Evolutionary conservation across 306 rosid genomes (phyloP), one percentile per base, ranked within the genome.

Genomic region (Corylus heterophylla): DNA sequence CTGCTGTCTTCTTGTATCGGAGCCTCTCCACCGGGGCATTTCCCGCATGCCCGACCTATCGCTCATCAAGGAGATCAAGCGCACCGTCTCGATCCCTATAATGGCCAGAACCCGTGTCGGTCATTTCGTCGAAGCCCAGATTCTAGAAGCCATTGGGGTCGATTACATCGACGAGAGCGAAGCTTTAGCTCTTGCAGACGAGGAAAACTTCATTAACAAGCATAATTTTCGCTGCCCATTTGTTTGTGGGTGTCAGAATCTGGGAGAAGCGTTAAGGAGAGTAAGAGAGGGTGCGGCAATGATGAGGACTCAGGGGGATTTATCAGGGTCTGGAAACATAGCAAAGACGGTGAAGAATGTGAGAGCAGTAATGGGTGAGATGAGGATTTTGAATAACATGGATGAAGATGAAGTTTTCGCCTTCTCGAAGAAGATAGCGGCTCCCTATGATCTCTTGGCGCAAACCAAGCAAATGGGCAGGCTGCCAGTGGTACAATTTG

Each of bases 91-190:
- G n/a, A 61, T 91, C 45, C 98, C 97, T 11, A 64, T 93, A 2
- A 74, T 93, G 71, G 86, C 88, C 22, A 80, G 90, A 52, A 89
- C 87, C 9, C 87, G 97, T 37, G 86, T 90, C 3, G 98, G 95
- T 9, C 98, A 91, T 66, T 91, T 93, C 82, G 98, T 90, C 0
- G 97, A 93, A 73, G 97, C 97, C 1, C 98, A 93, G 90, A 89
- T 93, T 52, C 92, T 93, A 0, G 89, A 90, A 79, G 80, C 88
- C 39, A 20, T 84, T 13, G 94, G 90, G 2, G 95, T 87, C 2
- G 94, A 87, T 54, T 90, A 90, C 69, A 71, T 93, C 77, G 93
- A 93, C 78, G 98, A 93, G 69, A 90, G 89, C 85, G 95, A 91
- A 76, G 52, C 56, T 5, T 81, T 89, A 1, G 75, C 92, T 4